A percentile compares a stretch with the other conserved stretches of the same genome.
Evolutionary conservation across 768 basidiomycete genomes (phyloP).

Genomic region (Russula abietina): DNA sequence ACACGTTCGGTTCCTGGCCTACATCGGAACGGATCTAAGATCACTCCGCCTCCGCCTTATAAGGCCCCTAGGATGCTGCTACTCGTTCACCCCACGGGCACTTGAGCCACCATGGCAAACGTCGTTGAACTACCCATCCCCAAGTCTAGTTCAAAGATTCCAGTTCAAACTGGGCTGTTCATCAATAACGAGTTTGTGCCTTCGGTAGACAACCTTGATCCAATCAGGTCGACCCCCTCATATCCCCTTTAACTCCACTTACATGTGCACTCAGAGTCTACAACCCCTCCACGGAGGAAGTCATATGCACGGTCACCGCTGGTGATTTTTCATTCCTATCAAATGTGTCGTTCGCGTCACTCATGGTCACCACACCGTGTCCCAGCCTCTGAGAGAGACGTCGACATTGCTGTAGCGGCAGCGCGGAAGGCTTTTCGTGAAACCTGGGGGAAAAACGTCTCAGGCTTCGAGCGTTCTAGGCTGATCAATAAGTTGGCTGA

Average conservation of each 20-base stretch:
- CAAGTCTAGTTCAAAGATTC: conserved; percentile 36
- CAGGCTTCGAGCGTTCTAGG: conserved; percentile 75
- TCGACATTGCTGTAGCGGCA: conserved; percentile 77
- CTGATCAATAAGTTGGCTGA: conserved; percentile 83
- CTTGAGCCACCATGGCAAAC: conserved; percentile 19
- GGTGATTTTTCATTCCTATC: conserved; percentile 24
- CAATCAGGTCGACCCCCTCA: conserved; percentile 47
- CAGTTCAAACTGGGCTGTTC: conserved; percentile 77
- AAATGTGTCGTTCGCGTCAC: background rate
- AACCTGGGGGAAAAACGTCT: conserved; percentile 84
- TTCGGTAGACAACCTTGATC: conserved; percentile 61
- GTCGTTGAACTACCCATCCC: conserved; percentile 29
- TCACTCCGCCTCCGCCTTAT: background rate
- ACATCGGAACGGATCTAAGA: background rate
- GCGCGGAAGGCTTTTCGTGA: conserved; percentile 79
- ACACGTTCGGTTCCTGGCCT: background rate
- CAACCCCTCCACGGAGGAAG: conserved; percentile 77
- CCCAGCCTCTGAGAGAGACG: conserved; percentile 63
- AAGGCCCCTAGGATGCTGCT: background rate
- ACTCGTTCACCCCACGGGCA: background rate
- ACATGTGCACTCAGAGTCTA: conserved; percentile 22
- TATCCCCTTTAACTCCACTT: background rate
- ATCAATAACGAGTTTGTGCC: conserved; percentile 86
- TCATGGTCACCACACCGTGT: background rate
- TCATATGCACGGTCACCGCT: conserved; percentile 61